Evolutionary conservation across 129 eudicot species (phyloP), one percentile per base, ranked within the genome.

Genomic region (Lactuca sativa): DNA sequence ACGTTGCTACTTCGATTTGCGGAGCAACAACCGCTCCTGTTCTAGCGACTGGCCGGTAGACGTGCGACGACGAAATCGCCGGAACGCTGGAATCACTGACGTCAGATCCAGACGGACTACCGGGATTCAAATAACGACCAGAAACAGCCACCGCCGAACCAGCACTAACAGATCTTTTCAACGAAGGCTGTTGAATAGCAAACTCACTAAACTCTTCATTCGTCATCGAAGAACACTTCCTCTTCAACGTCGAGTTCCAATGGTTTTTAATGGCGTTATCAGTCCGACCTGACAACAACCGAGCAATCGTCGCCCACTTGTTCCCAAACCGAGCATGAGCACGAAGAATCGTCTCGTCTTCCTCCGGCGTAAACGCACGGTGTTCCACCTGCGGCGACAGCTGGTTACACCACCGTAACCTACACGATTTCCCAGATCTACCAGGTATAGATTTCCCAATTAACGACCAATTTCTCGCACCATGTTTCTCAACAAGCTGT

Each of bases 221-320:
- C 17, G 83, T 80, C 80, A 84, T 72, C 3, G 96, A 89, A 25
- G 83, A 78, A 59, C 86, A 80, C 75, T 88, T 88, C 36, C 97
- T 69, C 66, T 91, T 91, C 59, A 87, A 61, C 4, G 95, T 87
- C 0, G 97, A 89, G 86, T 89, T 89, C 96, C 96, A 90, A 59
- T 90, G 96, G 69, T 90, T 90, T 56, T 90, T 90, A 37, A 91
- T 86, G 6, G 97, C 95, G 88, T 91, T 91, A 70, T 91, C 97
- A 6, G 97, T 91, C 62, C 97, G 80, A 2, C 97, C 97, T 18
- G 85, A 74, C 11, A 91, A 72, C 21, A 91, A 65, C 0, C 97
- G 76, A n/a, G 97, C 97, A 57, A 91, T 91, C 44, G 97, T 88
- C 59, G 97, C 97, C 97, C 97, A 88, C 73, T 91, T 91, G 81